Evolutionary conservation across 1,284 basidiomycete species (phyloP), one percentile per base, ranked within the genome.

Genomic region (Puccinia hordei): DNA sequence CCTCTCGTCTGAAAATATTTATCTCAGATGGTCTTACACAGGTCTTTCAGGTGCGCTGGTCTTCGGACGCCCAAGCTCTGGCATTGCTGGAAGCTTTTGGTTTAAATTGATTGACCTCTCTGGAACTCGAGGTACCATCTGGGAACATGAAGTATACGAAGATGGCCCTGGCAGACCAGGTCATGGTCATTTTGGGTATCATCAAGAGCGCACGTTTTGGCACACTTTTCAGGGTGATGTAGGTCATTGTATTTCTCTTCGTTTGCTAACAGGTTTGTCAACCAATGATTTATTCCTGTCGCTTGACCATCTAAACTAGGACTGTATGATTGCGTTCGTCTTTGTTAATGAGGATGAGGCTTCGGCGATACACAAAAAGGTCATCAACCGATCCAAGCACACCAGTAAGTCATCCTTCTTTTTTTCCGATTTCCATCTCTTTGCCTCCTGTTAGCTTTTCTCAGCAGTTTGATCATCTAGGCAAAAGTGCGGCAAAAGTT

Each of bases 201-300:
- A 90, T 84, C 90, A 92, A 84, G 96, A 98, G 85, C 89, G 95
- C 82, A 90, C 92, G 1, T 97, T 92, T 89, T 98, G 98, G 85
- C 94, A 98, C 87, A 92, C 94, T 1, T 98, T 98, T 86, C 88
- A 91, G 17, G 92, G 93, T 76, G 95, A 98, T 87, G 94, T 96
- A 85, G 86, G 93, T 90, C 22, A 13, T 35, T 27, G 72, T 55
- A 35, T 13, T 44, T 61, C 63, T 53, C 69, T 53, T 44, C 55
- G 51, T 74, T 81, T 57, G n/a, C 46, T 49, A 49, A 6, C 4
- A 46, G 77, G 30, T 57, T 4, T 12, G 65, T 80, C 10, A 49
- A 49, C 15, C 17, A 17, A 38, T 57, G 2, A 73, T 41, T 22
- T 22, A 38, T 22, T 41, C n/a, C 46, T 49, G 8, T 24, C 10